phyloP scores from a whole-genome alignment of 2,329 filamentous ascomycete species.

The Cyanodermella asteris region DNA sequence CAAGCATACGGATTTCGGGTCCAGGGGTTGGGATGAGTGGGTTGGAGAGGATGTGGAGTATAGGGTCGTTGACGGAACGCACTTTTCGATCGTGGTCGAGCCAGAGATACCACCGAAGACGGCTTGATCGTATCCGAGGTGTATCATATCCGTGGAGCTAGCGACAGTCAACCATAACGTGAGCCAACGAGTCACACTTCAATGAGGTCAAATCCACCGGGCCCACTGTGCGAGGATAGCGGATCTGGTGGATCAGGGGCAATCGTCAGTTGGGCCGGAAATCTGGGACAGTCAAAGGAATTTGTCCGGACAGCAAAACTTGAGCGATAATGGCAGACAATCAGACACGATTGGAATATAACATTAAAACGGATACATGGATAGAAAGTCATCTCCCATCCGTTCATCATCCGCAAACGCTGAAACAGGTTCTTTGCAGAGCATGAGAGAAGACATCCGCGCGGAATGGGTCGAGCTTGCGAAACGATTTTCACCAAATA shows the following conservation, averaged over 20 bases:
- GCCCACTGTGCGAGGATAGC: background rate
- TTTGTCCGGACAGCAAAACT: conserved; percentile 13
- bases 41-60: conserved; percentile 2
- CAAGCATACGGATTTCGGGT: conserved; percentile 2
- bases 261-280: too few species aligned
- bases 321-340: too few species aligned
- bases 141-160: conserved; percentile 27
- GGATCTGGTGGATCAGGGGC: too few species aligned
- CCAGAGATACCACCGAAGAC: conserved; percentile 22
- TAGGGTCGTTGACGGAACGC: conserved; percentile 3
- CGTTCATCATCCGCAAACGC: too few species aligned
- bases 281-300: conserved; percentile 52
- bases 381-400: too few species aligned
- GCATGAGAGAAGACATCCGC: too few species aligned
- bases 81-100: conserved; percentile 4
- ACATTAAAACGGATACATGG: too few species aligned
- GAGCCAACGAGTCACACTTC: too few species aligned
- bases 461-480: too few species aligned
- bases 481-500: too few species aligned
- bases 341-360: too few species aligned
- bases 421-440: too few species aligned
- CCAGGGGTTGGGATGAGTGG: conserved; percentile 4
- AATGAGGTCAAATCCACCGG: background rate
- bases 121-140: conserved; percentile 28
- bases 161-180: conserved; percentile 15